These are phyloP conservation scores for Drechslerella stenobrocha DNA, from an alignment of 2,329 filamentous ascomycete genomes.

Conservation along the genomic window DNA sequence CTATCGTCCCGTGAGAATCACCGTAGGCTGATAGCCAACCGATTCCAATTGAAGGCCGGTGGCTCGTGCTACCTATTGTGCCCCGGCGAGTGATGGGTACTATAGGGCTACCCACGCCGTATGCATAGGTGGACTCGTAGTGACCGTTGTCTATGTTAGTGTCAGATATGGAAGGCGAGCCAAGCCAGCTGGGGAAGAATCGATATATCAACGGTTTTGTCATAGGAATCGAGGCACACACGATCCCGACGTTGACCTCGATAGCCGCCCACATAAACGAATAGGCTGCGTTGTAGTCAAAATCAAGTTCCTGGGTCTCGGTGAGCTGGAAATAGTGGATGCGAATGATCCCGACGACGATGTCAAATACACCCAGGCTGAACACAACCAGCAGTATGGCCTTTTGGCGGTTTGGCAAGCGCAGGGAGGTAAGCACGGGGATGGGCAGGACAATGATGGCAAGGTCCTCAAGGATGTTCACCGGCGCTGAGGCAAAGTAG, in stretches of 20 bases:
- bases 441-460: constrained; percentile 85
- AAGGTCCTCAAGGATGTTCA: constrained; percentile 90
- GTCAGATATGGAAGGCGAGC: constrained; percentile 34
- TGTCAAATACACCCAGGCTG: constrained; percentile 80
- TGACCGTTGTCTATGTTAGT: constrained; percentile 16
- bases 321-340: constrained; percentile 81
- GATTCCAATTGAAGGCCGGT: constrained; percentile 41
- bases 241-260: constrained; percentile 86
- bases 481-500: constrained; percentile 74
- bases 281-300: constrained; percentile 74
- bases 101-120: constrained; percentile 27
- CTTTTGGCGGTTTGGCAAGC: constrained; percentile 81
- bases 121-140: constrained; percentile 33
- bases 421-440: constrained; percentile 83
- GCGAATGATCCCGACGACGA: constrained; percentile 82
- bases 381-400: constrained; percentile 85
- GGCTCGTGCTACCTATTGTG: constrained; percentile 42
- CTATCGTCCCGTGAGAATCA: constrained; percentile 23
- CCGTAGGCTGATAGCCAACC: constrained; percentile 39
- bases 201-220: constrained; percentile 78
- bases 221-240: constrained; percentile 88
- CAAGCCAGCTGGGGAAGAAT: constrained; percentile 49
- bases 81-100: constrained; percentile 27
- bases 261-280: constrained; percentile 93
- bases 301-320: constrained; percentile 63